Evolutionary conservation across 805 yeast genomes (phyloP), one percentile per base, ranked within the genome.

Genomic region (Candida sphagnicola): DNA sequence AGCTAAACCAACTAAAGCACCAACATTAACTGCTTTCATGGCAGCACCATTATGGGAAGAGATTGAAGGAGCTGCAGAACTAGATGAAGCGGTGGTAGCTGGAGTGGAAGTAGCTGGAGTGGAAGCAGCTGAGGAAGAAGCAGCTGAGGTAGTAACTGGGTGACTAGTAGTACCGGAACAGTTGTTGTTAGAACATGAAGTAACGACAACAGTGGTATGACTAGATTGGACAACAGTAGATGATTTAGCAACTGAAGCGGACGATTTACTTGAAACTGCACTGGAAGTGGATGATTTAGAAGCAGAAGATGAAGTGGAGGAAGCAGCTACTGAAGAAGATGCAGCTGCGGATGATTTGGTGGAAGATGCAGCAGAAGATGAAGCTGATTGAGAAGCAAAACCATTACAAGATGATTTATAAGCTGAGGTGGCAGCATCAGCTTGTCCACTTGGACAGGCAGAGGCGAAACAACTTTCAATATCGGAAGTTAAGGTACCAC

Each of bases 391-490:
- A 28, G 53, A 35, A 16, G 52, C 53, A 48, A 65, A 70, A 44
- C 67, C 72, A 8, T 59, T 42, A 64, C 90, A 84, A 15, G 78
- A 51, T 42, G 59, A 46, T 54, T 75, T 56, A 60, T 86, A 85
- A 15, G 80, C 73, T 23, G 71, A 44, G 52, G 66, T 67, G 44
- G 96, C 96, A 38, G 69, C 56, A 36, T 63, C 76, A 28, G 79
- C 70, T 32, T 69, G 61, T 46, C 73, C 83, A 51, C 71, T 61
- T 50, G 95, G 90, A 70, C 97, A 89, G 44, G 68, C 74, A 42
- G 70, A 56, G 40, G 73, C 65, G 63, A 89, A 70, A 70, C 96
- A 89, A 38, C 65, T 45, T 54, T 77, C 62, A 50, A 88, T 64
- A 30, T 74, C 65, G 43, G 63, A 42, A 47, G 74, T 63, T 51